Evolutionary conservation across 371 early-diverging fungal species (phyloP).

Genomic region (Amoeboradix gromovi): DNA sequence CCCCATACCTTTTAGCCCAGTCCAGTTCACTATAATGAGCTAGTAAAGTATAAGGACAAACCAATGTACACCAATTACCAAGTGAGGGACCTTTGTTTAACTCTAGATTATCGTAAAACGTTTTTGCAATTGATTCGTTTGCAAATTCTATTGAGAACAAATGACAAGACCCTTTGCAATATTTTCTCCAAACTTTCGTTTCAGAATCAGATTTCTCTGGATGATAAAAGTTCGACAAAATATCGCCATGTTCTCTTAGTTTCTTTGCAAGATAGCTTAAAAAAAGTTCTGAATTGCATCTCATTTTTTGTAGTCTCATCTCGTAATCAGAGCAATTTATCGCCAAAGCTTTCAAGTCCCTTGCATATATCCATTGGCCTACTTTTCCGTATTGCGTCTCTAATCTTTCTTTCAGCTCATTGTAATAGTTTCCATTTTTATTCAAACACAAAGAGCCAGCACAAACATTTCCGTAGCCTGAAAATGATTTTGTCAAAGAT

Average conservation of each 20-base stretch:
- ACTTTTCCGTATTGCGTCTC: slow-evolving; percentile 21
- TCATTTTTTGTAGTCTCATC: not conserved
- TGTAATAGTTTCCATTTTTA: slow-evolving; percentile 29
- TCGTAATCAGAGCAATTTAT: not conserved
- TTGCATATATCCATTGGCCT: not conserved
- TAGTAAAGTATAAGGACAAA: slow-evolving; percentile 66
- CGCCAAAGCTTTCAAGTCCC: not conserved
- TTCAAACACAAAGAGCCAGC: slow-evolving; percentile 69
- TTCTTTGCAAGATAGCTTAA: not conserved
- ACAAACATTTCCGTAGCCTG: slow-evolving; percentile 88
- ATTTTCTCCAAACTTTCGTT: slow-evolving; percentile 29
- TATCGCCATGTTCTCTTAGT: not conserved
- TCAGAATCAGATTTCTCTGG: slow-evolving; percentile 43
- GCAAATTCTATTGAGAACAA: slow-evolving; percentile 49
- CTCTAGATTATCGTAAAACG: slow-evolving; percentile 46
- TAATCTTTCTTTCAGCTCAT: slow-evolving; percentile 19
- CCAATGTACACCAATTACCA: slow-evolving; percentile 83
- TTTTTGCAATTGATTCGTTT: slow-evolving; percentile 20
- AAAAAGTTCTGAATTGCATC: not conserved
- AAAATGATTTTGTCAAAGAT: slow-evolving; percentile 70
- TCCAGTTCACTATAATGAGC: slow-evolving; percentile 76
- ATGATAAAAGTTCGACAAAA: slow-evolving; percentile 14
- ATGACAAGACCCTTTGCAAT: slow-evolving; percentile 41
- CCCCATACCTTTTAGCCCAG: slow-evolving; percentile 55
- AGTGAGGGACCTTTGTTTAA: slow-evolving; percentile 73